Base-by-base conservation (phyloP, 2,329 filamentous ascomycete species). In the Sordariomycetes sp. region DNA sequence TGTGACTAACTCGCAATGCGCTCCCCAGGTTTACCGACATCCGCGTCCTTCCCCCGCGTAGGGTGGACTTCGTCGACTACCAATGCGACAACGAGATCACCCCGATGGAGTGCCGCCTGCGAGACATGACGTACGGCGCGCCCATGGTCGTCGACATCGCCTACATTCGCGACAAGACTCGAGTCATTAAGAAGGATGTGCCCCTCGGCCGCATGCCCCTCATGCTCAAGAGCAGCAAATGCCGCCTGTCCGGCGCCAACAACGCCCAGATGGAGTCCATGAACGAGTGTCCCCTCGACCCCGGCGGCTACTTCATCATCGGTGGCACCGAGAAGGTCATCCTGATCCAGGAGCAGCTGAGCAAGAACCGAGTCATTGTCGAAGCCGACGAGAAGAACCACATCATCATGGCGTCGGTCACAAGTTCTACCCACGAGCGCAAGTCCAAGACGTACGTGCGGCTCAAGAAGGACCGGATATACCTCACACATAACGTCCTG, bases 321-420 rank as follows among this genome's bases (percentile, higher is more conserved):
- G 90, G 93, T 66, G 94, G 94, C 53, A 97, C 95, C 22, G 94
- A 99, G 71, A 99, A 99, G 76, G 94, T 99, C 65, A 99, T 99
- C 68, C 77, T 99, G 51, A 95, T 99, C 16, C 94, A 99, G 72
- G 95, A 99, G 69, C 94, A 99, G 74, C 77, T 99, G 69, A 99
- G 94, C 80, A 99, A 99, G 81, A 99, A 99, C 73, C 86, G 94
- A 76, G 89, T 99, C 67, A 97, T 99, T 69, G 93, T 99, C 18
- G 95, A 99, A 73, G 87, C 90, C 58, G 89, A 93, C 66, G 81
- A 87, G 57, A 96, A 96, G 75, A 97, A 97, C 73, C 89, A 89
- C 60, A 86, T 96, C 62, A 93, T 97, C 59, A 90, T 93, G 64
- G 94, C 95, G 43, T 97, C 94, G 1, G 94, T 97, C 34, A 99